Percentiles rank a stretch among this genome's conserved stretches.
Conservation (phyloP, 129 eudicot species). For the Solidago caesia region DNA sequence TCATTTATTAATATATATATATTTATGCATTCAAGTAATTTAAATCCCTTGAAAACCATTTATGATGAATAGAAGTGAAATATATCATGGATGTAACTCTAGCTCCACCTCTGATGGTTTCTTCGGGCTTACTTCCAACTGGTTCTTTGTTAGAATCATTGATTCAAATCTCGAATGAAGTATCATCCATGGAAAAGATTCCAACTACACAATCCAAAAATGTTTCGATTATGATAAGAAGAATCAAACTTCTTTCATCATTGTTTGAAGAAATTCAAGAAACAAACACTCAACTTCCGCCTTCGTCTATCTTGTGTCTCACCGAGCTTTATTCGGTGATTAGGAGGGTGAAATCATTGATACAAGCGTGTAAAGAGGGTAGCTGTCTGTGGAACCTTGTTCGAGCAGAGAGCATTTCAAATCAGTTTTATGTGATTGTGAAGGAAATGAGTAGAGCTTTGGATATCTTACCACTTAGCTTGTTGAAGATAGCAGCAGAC, state of each 20-base stretch:
- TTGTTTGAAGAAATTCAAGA: slow-evolving; percentile 73
- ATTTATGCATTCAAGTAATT: slow-evolving; percentile 28
- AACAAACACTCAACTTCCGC: slow-evolving; percentile 63
- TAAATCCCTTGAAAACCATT: slow-evolving; percentile 21
- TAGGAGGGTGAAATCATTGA: slow-evolving; percentile 49
- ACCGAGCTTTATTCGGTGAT: slow-evolving; percentile 67
- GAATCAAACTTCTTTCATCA: slow-evolving; percentile 68
- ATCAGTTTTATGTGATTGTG: slow-evolving; percentile 51
- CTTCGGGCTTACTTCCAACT: slow-evolving; percentile 74
- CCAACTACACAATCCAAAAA: slow-evolving; percentile 56
- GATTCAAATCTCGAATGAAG: slow-evolving; percentile 62
- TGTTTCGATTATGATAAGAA: slow-evolving; percentile 53
- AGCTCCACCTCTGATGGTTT: slow-evolving; percentile 55
- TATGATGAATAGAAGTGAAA: slow-evolving; percentile 26
- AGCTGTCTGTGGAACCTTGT: slow-evolving; percentile 72
- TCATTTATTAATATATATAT: background rate
- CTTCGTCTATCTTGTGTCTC: slow-evolving; percentile 76
- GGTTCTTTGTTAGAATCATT: slow-evolving; percentile 67
- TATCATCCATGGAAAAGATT: slow-evolving; percentile 44
- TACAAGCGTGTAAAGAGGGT: slow-evolving; percentile 55
- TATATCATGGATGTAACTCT: slow-evolving; percentile 52
- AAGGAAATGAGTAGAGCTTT: slow-evolving; percentile 69
- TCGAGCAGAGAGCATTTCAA: slow-evolving; percentile 53
- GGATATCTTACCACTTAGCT: slow-evolving; percentile 69
- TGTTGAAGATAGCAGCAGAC: slow-evolving; percentile 58